These are phyloP conservation scores for Pythium guiyangense DNA, from an alignment of 352 stramenopile species.

Conservation along the genomic window DNA sequence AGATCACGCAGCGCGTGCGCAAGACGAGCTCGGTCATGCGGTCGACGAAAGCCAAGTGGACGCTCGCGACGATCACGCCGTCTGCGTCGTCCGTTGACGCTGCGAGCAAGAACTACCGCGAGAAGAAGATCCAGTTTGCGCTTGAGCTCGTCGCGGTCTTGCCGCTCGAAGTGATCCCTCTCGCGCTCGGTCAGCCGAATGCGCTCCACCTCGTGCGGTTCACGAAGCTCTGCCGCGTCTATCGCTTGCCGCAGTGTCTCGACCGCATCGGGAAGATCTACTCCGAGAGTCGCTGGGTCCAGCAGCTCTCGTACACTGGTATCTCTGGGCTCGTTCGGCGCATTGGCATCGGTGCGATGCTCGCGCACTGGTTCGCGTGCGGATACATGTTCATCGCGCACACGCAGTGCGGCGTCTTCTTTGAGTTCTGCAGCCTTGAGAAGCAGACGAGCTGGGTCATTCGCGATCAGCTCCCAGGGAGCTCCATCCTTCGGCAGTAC, in stretches of 20 bases:
- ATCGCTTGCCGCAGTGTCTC: conserved; percentile 34
- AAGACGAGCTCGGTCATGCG: conserved; percentile 14
- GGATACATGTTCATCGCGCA: conserved; percentile 72
- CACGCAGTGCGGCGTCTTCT: conserved; percentile 40
- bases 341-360: conserved; percentile 24
- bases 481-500: conserved; percentile 42
- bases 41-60: conserved; percentile 38
- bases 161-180: conserved; percentile 46
- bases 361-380: conserved; percentile 58
- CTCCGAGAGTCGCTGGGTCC: conserved; percentile 34
- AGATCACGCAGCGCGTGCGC: conserved; percentile 26
- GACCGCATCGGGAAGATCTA: conserved; percentile 44
- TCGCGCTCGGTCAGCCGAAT: conserved; percentile 37
- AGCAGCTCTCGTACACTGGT: conserved; percentile 51
- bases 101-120: conserved; percentile 15
- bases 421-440: conserved; percentile 36
- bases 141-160: conserved; percentile 49
- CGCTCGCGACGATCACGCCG: conserved; percentile 32
- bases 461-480: conserved; percentile 40
- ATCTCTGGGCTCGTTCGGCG: conserved; percentile 44
- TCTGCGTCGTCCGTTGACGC: conserved; percentile 11
- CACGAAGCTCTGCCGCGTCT: conserved; percentile 56
- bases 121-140: conserved; percentile 32
- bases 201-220: conserved; percentile 51
- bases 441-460: conserved; percentile 60